Evolutionary conservation across 2,329 filamentous ascomycete genomes (phyloP).

Genomic region (Knufia petricola): DNA sequence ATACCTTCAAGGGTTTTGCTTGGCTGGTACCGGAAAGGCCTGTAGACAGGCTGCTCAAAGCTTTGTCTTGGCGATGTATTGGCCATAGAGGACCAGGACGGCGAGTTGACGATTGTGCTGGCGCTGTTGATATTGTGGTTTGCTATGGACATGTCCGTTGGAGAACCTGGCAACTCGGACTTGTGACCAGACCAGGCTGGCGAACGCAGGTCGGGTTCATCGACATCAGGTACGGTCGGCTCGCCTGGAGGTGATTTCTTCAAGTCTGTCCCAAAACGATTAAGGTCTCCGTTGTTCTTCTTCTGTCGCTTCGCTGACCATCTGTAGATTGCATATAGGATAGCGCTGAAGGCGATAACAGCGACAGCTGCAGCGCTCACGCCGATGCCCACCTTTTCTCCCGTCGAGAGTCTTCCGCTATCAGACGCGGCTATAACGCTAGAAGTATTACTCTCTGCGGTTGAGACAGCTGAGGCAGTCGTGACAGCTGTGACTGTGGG

Average conservation of each 20-base stretch:
- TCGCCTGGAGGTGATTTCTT: neutral
- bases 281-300: neutral
- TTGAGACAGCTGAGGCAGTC: neutral
- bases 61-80: neutral
- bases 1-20: slow-evolving; percentile 17
- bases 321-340: neutral
- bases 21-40: slow-evolving; percentile 10
- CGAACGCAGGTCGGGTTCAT: slow-evolving; percentile 14
- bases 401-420: neutral
- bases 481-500: neutral
- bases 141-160: no score
- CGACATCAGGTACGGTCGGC: neutral
- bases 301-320: neutral
- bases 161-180: slow-evolving; percentile 16
- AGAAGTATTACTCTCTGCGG: neutral
- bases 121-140: no score
- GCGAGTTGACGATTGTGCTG: neutral
- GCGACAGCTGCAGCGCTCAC: neutral
- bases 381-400: neutral
- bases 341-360: neutral
- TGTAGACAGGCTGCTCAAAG: slow-evolving; percentile 7
- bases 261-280: no score
- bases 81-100: neutral
- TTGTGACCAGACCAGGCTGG: slow-evolving; percentile 19
- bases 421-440: neutral